Base-by-base conservation (phyloP, 2,329 filamentous ascomycete genomes). In the Eurotiales sp. region DNA sequence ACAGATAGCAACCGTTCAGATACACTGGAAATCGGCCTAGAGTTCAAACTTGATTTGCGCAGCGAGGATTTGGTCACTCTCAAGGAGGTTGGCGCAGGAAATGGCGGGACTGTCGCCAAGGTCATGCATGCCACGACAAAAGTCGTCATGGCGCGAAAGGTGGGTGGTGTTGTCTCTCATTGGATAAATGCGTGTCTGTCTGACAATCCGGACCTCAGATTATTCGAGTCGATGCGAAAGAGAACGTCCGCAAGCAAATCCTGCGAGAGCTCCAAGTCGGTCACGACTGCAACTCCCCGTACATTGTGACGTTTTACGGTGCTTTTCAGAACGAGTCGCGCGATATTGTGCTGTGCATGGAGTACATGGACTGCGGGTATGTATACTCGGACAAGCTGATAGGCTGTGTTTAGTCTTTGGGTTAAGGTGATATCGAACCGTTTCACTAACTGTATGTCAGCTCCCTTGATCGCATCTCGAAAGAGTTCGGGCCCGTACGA, bases 271-370 rank as follows among this genome's bases (percentile, higher is more conserved):
- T 99, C 47, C 91, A 96, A 68, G 96, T 99, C 59, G 97, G 97
- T 85, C 91, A 96, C 68, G 90, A 95, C 64, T 99, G 93, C 72
- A 93, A 96, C 65, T 96, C 89, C 19, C 88, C 93, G 55, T 91
- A 95, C 70, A 97, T 99, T 64, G 93, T 99, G 55, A 96, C 87
- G 50, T 99, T 96, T 72, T 97, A 97, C 65, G 93, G 93, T 55
- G 93, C 93, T 32, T 99, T 97, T 67, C 82, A 97, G 65, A 97
- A 96, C 67, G 88, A 95, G 65, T 90, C 90, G 56, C 92, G 95
- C 66, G 93, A 99, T 74, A 95, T 99, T 53, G 95, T 97, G 61
- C 92, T 99, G 86, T 99, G 93, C 71, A 99, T 99, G 93, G 93
- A 99, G 71, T 97, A 99, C 69, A 96, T 96, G 90, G 93, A 99